A percentile compares a stretch with the other conserved stretches of the same genome.
Conservation (phyloP, 2,329 filamentous ascomycete genomes). For the Aquanectria penicillioides region DNA sequence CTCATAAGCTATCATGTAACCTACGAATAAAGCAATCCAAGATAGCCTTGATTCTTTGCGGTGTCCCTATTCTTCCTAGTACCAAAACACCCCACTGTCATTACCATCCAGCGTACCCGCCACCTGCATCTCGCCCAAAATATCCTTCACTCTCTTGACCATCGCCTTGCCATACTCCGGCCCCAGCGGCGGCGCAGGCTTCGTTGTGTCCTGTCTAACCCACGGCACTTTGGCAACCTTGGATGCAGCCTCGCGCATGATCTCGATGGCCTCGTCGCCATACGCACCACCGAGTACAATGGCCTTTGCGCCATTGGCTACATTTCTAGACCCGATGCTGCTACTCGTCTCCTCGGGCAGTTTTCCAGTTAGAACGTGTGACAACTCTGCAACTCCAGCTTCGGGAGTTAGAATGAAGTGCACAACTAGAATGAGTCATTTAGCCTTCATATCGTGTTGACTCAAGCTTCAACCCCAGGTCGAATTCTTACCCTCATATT, state of each 20-base stretch:
- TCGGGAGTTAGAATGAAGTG: conserved; percentile 35
- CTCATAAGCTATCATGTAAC: too few species aligned
- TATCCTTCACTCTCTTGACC: conserved; percentile 38
- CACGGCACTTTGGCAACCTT: conserved; percentile 27
- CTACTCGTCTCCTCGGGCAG: not conserved
- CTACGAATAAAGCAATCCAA: too few species aligned
- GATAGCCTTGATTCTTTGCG: too few species aligned
- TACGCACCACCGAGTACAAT: conserved; percentile 39
- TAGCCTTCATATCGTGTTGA: not conserved
- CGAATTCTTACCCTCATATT: conserved; percentile 43
- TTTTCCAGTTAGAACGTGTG: conserved; percentile 27
- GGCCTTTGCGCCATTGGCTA: conserved; percentile 7
- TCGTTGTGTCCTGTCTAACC: conserved; percentile 37
- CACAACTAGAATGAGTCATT: conserved; percentile 21
- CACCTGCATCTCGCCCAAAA: conserved; percentile 28
- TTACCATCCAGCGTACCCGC: conserved; percentile 35
- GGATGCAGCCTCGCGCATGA: conserved; percentile 24
- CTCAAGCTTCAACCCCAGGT: too few species aligned
- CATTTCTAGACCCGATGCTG: conserved; percentile 11
- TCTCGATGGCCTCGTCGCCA: conserved; percentile 9
- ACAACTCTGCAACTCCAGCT: conserved; percentile 32
- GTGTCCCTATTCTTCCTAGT: too few species aligned
- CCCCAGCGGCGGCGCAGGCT: conserved; percentile 35
- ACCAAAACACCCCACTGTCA: conserved; percentile 9
- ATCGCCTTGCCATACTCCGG: conserved; percentile 42